phyloP scores from a whole-genome alignment of 495 filamentous ascomycete genomes.

The Daldinia grandis region DNA sequence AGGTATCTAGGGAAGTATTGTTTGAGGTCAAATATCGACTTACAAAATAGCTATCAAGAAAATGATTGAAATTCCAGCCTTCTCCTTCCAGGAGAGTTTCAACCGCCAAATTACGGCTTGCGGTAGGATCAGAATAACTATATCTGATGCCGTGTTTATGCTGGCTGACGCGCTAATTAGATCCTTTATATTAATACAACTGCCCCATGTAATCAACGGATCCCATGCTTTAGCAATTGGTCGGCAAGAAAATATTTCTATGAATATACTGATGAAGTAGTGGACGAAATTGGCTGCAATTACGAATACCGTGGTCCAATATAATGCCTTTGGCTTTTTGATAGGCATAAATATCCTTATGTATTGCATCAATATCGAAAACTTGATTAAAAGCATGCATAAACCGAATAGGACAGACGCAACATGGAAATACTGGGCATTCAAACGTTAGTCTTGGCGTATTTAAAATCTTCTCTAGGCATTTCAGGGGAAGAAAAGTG shows the following conservation, averaged over 20 bases:
- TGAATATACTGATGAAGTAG: background rate
- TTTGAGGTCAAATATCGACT: background rate
- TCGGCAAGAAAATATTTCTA: background rate
- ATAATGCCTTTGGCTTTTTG: background rate
- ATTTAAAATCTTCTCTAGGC: too few relatives aligned
- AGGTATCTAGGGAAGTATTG: background rate
- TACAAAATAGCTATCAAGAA: background rate
- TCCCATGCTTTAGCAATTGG: background rate
- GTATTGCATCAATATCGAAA: background rate
- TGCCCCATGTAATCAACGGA: background rate
- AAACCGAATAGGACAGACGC: background rate
- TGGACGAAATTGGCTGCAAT: background rate
- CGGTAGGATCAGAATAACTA: background rate
- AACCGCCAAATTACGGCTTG: background rate
- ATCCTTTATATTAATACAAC: background rate
- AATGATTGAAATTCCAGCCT: background rate
- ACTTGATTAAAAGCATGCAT: background rate
- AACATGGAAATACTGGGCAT: background rate
- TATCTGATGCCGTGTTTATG: background rate
- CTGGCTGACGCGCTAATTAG: background rate
- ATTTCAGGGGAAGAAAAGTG: background rate
- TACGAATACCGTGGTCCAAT: background rate
- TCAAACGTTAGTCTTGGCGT: background rate
- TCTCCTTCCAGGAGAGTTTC: background rate
- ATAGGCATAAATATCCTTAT: background rate